Conservation (phyloP, 192 early-diverging fungal species). For the Oehlia diaphana region DNA sequence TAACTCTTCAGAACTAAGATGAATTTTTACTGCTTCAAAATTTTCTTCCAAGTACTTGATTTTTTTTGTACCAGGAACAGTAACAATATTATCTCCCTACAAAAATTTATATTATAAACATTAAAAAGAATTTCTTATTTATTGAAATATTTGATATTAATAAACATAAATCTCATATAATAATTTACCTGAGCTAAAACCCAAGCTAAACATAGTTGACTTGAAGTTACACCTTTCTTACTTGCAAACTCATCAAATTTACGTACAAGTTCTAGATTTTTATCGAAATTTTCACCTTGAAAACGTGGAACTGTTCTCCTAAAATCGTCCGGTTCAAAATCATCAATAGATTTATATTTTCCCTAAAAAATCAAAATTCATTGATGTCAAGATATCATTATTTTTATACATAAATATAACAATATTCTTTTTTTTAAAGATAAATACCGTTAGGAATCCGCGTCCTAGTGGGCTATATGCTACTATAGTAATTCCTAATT, state of each 20-base stretch:
- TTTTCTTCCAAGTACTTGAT: constrained; percentile 48
- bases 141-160: no score
- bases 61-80: constrained; percentile 59
- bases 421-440: no score
- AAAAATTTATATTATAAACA: no score
- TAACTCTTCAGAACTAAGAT: constrained; percentile 37
- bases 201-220: constrained; percentile 68
- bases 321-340: constrained; percentile 56
- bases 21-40: constrained; percentile 35
- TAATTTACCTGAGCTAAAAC: constrained; percentile 63
- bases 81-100: constrained; percentile 26
- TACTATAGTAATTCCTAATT: constrained; percentile 70
- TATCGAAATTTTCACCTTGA: constrained; percentile 56
- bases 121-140: no score
- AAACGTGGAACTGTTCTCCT: constrained; percentile 56
- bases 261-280: constrained; percentile 65
- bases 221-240: constrained; percentile 50
- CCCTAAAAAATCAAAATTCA: constrained; percentile 50
- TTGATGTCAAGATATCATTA: neutral
- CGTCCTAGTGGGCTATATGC: constrained; percentile 74
- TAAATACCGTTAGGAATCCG: constrained; percentile 57
- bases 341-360: constrained; percentile 50
- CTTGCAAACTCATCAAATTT: constrained; percentile 48
- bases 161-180: neutral
- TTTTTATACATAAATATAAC: no score